Evolutionary conservation across 768 basidiomycete species (phyloP), one percentile per base, ranked within the genome.

Genomic region (Leccinum boreale): DNA sequence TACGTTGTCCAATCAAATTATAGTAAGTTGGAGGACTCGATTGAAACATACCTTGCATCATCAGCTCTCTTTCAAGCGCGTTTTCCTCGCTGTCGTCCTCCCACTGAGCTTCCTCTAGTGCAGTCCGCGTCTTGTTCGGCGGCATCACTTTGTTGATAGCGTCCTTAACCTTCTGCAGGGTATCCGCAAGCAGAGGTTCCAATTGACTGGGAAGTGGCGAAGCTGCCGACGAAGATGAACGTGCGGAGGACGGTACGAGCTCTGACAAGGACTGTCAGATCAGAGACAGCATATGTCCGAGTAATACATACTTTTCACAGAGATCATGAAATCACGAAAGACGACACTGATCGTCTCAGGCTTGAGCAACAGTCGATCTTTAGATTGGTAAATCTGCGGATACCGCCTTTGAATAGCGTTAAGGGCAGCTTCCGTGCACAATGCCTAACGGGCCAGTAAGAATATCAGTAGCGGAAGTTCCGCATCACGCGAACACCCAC

Each of bases 401-500:
- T 99, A 99, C 55, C 90, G 81, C 58, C 97, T 78, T 68, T 99
- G 97, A 23, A 99, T 90, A 0, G 96, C 96, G 67, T 98, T 98
- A 64, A 99, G 72, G 1, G 94, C 91, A 10, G 97, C 94, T 75
- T 99, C 97, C 6, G 97, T 98, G 65, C 96, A 98, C 4, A 99
- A 77, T 0, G 97, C 96, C 95, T 85, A 64, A 50, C 36, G 19
- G 15, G 8, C 46, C 21, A 56, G 48, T 12, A 56, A 44, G 15
- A n/a, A 14, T 35, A 50, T 58, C 58, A 63, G 28, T 19, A 45
- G 11, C 28, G 39, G 45, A 51, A 28, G 39, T 26, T 26, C 45
- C 51, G 10, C 50, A 23, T 17, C 29, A 44, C 1, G 14, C 52
- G 12, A 11, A 17, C 21, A 63, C 90, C 61, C 63, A 96, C 96